These are phyloP conservation scores for Stenocarpella maydis DNA, from an alignment of 2,329 filamentous ascomycete species.

Conservation along the genomic window DNA sequence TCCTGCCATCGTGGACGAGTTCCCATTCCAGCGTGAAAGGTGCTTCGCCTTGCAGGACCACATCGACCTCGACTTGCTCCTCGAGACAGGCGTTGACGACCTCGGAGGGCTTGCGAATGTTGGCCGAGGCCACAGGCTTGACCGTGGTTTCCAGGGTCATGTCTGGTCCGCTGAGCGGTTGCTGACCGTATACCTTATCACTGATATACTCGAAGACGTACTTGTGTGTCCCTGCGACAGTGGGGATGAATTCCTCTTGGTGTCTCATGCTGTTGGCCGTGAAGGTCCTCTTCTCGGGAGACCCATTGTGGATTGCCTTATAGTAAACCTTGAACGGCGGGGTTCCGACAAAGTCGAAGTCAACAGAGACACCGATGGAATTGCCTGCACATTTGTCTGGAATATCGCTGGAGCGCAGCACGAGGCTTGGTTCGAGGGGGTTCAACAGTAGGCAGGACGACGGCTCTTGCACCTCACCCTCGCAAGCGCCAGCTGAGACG, in stretches of 20 bases:
- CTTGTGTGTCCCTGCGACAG: conserved; percentile 82
- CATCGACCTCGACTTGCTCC: conserved; percentile 75
- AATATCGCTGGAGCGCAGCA: conserved; percentile 79
- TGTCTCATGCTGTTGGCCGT: conserved; percentile 76
- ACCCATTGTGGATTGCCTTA: conserved; percentile 71
- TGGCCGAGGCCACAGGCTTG: conserved; percentile 88
- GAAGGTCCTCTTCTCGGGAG: conserved; percentile 62
- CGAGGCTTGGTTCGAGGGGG: conserved; percentile 83
- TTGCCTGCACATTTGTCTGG: conserved; percentile 95
- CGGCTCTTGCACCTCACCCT: conserved; percentile 90
- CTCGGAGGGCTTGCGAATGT: conserved; percentile 64
- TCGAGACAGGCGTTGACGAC: conserved; percentile 80
- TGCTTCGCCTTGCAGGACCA: conserved; percentile 79
- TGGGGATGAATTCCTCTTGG: conserved; percentile 85
- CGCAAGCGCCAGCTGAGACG: conserved; percentile 81
- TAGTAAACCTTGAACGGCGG: conserved; percentile 90
- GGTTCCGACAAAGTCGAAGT: conserved; percentile 89
- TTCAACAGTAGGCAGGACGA: conserved; percentile 94
- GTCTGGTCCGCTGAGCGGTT: conserved; percentile 67
- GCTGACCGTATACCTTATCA: conserved; percentile 80
- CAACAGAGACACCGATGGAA: conserved; percentile 87
- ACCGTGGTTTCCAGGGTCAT: conserved; percentile 85
- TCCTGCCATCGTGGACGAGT: conserved; percentile 86
- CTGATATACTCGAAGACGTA: conserved; percentile 85
- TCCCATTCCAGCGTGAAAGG: conserved; percentile 95